phyloP scores from a whole-genome alignment of 164 flowering plant species.

The Warburgia ugandensis region DNA sequence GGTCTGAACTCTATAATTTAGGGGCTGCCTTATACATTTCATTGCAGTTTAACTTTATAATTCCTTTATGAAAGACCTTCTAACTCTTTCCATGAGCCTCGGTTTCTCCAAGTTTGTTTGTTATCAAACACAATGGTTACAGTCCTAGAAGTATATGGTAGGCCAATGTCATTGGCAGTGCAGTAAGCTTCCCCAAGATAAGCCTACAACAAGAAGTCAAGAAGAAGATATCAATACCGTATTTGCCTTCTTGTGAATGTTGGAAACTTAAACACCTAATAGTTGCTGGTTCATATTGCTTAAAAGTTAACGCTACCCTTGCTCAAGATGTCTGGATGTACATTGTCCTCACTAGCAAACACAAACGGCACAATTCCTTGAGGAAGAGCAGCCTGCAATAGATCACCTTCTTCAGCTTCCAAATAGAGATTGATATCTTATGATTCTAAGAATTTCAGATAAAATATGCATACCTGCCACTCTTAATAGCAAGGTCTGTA shows the following conservation, averaged over 20 bases:
- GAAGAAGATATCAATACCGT: slow-evolving; percentile 7
- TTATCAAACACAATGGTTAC: slow-evolving; percentile 12
- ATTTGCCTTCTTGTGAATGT: background rate
- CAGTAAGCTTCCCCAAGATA: slow-evolving; percentile 51
- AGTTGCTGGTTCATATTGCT: background rate
- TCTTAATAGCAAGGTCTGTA: no score
- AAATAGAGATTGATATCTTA: no score
- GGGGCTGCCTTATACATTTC: background rate
- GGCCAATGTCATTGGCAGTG: slow-evolving; percentile 50
- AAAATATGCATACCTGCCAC: no score
- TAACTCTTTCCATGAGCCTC: background rate
- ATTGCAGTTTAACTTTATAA: no score
- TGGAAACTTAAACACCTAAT: background rate
- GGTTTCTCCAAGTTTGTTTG: background rate
- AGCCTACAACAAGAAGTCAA: slow-evolving; percentile 46
- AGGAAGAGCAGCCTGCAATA: slow-evolving; percentile 74
- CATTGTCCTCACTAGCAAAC: slow-evolving; percentile 69
- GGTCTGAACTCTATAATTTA: background rate
- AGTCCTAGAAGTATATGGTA: slow-evolving; percentile 54
- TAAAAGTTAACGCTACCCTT: slow-evolving; percentile 53
- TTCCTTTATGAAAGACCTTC: no score
- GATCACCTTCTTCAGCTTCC: slow-evolving; percentile 6
- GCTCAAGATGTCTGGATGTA: slow-evolving; percentile 65
- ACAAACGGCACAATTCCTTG: slow-evolving; percentile 81
- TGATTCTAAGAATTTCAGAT: no score